Base-by-base conservation (phyloP, 176 grass and related monocot species). In the Juncus effusus region DNA sequence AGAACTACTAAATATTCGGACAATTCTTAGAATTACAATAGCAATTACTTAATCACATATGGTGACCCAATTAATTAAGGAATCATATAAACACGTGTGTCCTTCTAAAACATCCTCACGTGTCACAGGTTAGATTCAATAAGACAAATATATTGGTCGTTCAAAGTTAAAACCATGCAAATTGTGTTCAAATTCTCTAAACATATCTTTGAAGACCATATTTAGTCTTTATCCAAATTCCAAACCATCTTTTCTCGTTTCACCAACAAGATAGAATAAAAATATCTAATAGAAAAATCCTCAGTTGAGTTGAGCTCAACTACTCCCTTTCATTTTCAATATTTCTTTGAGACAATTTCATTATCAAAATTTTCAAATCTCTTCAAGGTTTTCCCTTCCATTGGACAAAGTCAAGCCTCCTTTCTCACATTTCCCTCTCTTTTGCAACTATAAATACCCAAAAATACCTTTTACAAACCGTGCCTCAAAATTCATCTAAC, bases 331-430 rank as follows among this genome's bases (percentile, higher is more conserved):
- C 68, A 13, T 72, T 59, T 16, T 72, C 68, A 58, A 28, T 28
- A 28, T 28, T 28, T 28, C 1, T 28, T 28, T 28, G 19, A 28
- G 19, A 28, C 19, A 28, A 28, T 28, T 28, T 28, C 19, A 28
- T 28, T 28, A 28, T 28, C 19, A 28, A 28, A n/a, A 13, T 16
- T 40, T 69, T 56, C 19, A 69, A 12, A 47, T 59, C 7, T 59
- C 42, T 42, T 38, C 39, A 47, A n/a, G 38, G 51, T 59, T 72
- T 56, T 6, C 38, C 61, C 9, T 45, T 72, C 15, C 38, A 59
- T 42, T 59, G 55, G 37, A 72, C 51, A 58, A 70, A 70, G 66
- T 70, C 66, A 70, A 70, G 36, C 36, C 36, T 54, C 53, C 41
- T 40, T 14, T 41, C 61, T 64, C 42, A 19, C 13, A 13, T 4